A percentile compares a stretch with the other conserved stretches of the same genome.
Evolutionary conservation across 2,329 filamentous ascomycete species (phyloP).

Genomic region (Aspergillus transmontanensis): DNA sequence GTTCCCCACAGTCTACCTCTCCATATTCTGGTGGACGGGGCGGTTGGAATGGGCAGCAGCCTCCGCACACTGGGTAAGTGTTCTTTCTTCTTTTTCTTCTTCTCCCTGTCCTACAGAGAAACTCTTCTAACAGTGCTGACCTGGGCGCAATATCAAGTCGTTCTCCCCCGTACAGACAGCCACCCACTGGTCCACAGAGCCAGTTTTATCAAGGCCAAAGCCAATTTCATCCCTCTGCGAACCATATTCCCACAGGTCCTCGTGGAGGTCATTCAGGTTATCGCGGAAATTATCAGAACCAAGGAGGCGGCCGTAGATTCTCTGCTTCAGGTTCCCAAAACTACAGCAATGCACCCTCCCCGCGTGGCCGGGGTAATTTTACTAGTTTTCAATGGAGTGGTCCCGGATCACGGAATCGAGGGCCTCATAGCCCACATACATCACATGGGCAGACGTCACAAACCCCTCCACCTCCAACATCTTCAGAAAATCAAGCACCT

Average conservation of each 20-base stretch:
- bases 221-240: slow-evolving; percentile 14
- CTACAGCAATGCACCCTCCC: slow-evolving; percentile 42
- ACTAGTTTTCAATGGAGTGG: slow-evolving; percentile 73
- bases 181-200: slow-evolving; percentile 56
- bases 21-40: slow-evolving; percentile 60
- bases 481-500: slow-evolving; percentile 37
- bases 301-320: slow-evolving; percentile 47
- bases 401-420: slow-evolving; percentile 56
- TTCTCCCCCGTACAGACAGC: slow-evolving; percentile 63
- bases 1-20: slow-evolving; percentile 64
- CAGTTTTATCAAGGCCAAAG: slow-evolving; percentile 55
- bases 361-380: slow-evolving; percentile 63
- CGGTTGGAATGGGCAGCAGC: slow-evolving; percentile 51
- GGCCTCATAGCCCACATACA: slow-evolving; percentile 44
- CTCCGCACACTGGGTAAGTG: slow-evolving; percentile 52
- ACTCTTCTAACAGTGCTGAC: background rate
- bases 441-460: slow-evolving; percentile 38
- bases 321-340: slow-evolving; percentile 51
- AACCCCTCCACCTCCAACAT: slow-evolving; percentile 31
- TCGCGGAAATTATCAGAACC: slow-evolving; percentile 61
- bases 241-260: slow-evolving; percentile 54
- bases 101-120: slow-evolving; percentile 23
- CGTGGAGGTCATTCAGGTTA: slow-evolving; percentile 58
- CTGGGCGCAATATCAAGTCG: slow-evolving; percentile 51
- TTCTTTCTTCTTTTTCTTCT: slow-evolving; percentile 10